These are phyloP conservation scores for barrel medic (Medicago truncatula) DNA, from an alignment of 306 rosid genomes.

Conservation along the genomic window DNA sequence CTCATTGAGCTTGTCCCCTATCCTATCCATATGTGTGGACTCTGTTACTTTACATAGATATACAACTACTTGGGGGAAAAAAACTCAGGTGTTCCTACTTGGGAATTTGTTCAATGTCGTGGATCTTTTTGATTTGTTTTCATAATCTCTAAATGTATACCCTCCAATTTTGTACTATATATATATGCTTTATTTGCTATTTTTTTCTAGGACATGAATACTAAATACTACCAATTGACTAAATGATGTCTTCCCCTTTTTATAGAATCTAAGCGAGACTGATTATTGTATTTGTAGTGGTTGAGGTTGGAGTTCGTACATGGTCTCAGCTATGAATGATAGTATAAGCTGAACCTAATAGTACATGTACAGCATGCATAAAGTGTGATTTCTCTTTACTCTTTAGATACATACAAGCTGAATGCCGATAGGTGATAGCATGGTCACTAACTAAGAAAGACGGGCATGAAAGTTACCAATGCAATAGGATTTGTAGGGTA, in stretches of 20 bases:
- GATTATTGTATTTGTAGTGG: background rate
- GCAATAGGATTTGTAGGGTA: no score
- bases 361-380: background rate
- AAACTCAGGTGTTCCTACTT: conserved; percentile 19
- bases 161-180: conserved; percentile 29
- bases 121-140: conserved; percentile 33
- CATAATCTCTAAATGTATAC: conserved; percentile 25
- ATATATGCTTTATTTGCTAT: conserved; percentile 6
- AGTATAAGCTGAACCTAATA: background rate
- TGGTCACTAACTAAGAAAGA: no score
- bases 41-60: conserved; percentile 7
- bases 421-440: no score
- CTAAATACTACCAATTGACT: background rate
- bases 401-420: no score
- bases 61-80: conserved; percentile 7
- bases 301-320: background rate
- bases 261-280: background rate
- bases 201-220: conserved; percentile 25
- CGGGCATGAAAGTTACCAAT: no score
- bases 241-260: background rate
- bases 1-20: conserved; percentile 39
- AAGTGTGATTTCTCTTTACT: no score
- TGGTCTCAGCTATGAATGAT: background rate
- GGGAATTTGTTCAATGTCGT: conserved; percentile 34
- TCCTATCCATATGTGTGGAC: conserved; percentile 4